Evolutionary conservation across 164 flowering plant genomes (phyloP), one percentile per base, ranked within the genome.

Genomic region (Chimonanthus praecox): DNA sequence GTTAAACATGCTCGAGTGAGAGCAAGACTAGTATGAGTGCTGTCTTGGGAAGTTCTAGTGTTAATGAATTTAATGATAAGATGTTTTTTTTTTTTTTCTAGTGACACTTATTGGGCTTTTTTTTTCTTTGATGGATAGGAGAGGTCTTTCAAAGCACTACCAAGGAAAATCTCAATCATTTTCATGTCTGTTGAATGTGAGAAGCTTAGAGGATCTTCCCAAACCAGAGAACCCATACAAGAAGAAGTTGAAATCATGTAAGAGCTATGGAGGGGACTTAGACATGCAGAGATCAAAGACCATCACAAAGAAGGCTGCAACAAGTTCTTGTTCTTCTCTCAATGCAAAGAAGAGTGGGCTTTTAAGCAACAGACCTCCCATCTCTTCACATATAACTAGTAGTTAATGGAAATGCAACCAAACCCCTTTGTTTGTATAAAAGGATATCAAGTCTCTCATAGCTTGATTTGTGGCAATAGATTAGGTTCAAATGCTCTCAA

Each of bases 91-190:
- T 33, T 45, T 51, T 6, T 49, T 16, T n/a, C 60, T 54, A 9
- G 13, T 51, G 13, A 51, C 50, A 33, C 33, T 33, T 20, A 18
- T 46, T 16, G 44, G 58, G 8, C 54, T 33, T 49, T 16, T 82
- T 4, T 54, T 54, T 54, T 54, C 15, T 11, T 54, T 9, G 10
- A 11, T n/a, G 10, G 11, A 76, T 86, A 92, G 93, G 83, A 88
- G 95, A 81, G 97, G 98, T 49, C 82, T 92, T 47, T 92, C 98
- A 2, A 84, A 84, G 76, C 88, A 74, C 77, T 92, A 76, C 49
- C 72, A 89, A 71, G 98, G 98, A 46, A 89, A 92, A 74, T 89
- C 93, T 0, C 90, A 89, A 69, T 91, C 94, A 0, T 92, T 88
- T 73, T 84, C 93, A 72, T 86, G 86, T 73, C 76, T 92, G 15